Base-by-base conservation (phyloP, 129 eudicot species). In the Lactuca saligna region DNA sequence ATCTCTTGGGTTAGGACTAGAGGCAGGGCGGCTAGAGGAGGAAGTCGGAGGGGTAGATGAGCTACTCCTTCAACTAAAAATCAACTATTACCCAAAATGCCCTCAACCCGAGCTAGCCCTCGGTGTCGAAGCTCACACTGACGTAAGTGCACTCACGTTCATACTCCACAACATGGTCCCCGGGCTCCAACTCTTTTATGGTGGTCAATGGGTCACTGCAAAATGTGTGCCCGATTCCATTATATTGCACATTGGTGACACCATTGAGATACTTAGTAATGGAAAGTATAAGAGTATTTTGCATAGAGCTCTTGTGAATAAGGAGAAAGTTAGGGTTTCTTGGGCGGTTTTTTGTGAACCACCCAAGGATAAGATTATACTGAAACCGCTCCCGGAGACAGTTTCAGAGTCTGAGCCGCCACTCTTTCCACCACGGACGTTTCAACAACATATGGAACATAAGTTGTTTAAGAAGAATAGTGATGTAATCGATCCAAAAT, bases 291-390 rank as follows among this genome's bases (percentile, higher is more conserved):
- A 89, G 59, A 93, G 99, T 65, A 85, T 93, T 59, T 90, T 93
- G 25, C 99, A 93, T 58, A 83, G 99, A 64, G 97, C 95, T 7
- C 78, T 93, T 34, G 99, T 93, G 78, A 93, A 93, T 56, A 89
- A 85, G 79, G 95, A 93, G 78, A 93, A 87, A 76, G 97, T 93
- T 54, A 79, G 99, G 70, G 83, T 93, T 20, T 89, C 99, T 29
- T 93, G 99, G 99, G 97, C 95, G 7, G 92, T 85, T 44, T 93
- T 93, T 51, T 89, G 95, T 74, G 98, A 89, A 75, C 99, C 99
- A 31, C 97, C 92, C 3, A 87, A 87, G 80, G 99, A 93, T 39
- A 92, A 86, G 70, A 92, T 92, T 17, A 63, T 88, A 16, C 81
- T 92, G 41, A 81, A 84, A 87, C 96, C 98, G 37, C 74, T 92